Percentiles rank a stretch among this genome's conserved stretches.
Conservation (phyloP, 2,329 filamentous ascomycete genomes). For the Talaromyces marneffei region DNA sequence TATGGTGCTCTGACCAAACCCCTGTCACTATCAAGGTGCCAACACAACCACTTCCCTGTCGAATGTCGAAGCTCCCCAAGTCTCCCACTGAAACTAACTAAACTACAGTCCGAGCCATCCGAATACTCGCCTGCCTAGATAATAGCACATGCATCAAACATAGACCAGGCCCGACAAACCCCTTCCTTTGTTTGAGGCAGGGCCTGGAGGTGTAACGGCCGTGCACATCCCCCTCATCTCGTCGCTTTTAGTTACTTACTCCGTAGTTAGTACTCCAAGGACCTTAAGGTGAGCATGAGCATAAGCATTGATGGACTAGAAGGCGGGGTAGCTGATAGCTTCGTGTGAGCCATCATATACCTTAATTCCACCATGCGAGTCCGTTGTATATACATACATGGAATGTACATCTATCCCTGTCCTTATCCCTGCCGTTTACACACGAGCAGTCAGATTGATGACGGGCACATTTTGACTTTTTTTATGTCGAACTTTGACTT, state of each 20-base stretch:
- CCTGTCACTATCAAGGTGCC: background rate
- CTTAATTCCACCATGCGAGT: constrained; percentile 4
- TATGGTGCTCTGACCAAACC: background rate
- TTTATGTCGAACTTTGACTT: background rate
- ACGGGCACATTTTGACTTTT: background rate
- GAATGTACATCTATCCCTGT: background rate
- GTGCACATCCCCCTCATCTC: background rate
- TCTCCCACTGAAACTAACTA: background rate
- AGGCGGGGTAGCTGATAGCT: constrained; percentile 5
- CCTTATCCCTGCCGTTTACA: background rate
- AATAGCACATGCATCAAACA: background rate
- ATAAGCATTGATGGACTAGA: background rate
- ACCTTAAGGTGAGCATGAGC: background rate
- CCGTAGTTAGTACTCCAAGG: too few species aligned
- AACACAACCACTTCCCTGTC: background rate
- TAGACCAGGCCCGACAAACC: background rate
- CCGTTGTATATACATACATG: background rate
- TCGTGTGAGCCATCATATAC: constrained; percentile 5
- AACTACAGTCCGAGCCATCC: background rate
- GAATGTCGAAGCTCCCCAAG: background rate
- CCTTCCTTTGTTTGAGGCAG: background rate
- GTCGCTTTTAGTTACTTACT: background rate
- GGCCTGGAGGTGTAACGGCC: background rate
- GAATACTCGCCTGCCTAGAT: background rate
- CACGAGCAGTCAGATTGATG: background rate